phyloP scores from a whole-genome alignment of 164 flowering plant species.

The Tetracentron sinense region DNA sequence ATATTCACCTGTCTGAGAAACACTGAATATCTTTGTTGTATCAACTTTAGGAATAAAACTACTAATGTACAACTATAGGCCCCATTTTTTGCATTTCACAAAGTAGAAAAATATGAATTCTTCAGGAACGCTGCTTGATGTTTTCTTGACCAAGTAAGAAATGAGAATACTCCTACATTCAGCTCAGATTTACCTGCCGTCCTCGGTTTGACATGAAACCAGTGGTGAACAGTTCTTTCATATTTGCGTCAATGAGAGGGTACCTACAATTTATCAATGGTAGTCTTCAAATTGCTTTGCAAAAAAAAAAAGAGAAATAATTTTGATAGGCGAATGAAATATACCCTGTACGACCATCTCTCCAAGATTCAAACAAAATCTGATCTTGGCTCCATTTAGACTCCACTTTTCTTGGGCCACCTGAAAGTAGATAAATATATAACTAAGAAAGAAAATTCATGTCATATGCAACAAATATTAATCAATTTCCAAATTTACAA shows the following conservation, averaged over 20 bases:
- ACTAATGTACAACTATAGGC: no score
- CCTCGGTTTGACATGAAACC: slow-evolving; percentile 99
- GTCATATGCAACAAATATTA: no score
- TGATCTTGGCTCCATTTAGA: slow-evolving; percentile 73
- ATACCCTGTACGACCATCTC: slow-evolving; percentile 86
- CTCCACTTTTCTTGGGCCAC: slow-evolving; percentile 78
- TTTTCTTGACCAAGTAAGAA: background rate
- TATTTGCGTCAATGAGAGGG: slow-evolving; percentile 88
- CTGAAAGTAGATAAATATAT: slow-evolving; percentile 25
- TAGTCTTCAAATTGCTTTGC: background rate
- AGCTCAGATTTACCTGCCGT: slow-evolving; percentile 57
- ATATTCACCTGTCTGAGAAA: no score
- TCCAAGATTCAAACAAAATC: slow-evolving; percentile 70
- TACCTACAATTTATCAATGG: slow-evolving; percentile 43
- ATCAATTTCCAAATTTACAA: no score
- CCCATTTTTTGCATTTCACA: no score
- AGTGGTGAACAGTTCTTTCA: slow-evolving; percentile 76
- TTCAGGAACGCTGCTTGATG: background rate
- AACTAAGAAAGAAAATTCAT: background rate
- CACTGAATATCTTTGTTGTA: no score
- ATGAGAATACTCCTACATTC: background rate
- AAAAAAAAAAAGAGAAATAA: background rate
- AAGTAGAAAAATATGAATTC: no score
- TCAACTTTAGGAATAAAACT: no score
- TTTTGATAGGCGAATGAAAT: no score